Evolutionary conservation across 106 monocot species (phyloP).

Genomic region (Apostasia shenzhenica): DNA sequence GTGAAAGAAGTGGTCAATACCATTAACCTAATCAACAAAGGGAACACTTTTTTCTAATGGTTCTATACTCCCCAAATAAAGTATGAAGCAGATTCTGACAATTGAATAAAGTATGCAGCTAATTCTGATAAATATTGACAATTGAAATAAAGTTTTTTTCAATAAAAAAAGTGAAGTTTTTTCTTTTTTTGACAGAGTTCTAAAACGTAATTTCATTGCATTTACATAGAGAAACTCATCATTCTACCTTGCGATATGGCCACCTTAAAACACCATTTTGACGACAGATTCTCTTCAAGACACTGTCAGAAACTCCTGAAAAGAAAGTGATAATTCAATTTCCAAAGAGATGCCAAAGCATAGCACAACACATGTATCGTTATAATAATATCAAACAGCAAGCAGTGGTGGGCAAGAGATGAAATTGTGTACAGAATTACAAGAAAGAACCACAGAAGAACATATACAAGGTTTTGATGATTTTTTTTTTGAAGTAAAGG

Average conservation of each 20-base stretch:
- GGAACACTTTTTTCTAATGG: too few relatives aligned
- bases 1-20: too few relatives aligned
- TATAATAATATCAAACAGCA: too few relatives aligned
- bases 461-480: not conserved
- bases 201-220: not conserved
- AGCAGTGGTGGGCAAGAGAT: too few relatives aligned
- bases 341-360: not conserved
- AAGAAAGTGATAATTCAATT: not conserved
- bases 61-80: not conserved
- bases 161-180: not conserved
- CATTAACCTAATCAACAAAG: too few relatives aligned
- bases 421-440: not conserved
- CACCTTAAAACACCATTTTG: conserved; percentile 70
- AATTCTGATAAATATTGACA: not conserved
- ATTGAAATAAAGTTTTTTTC: not conserved
- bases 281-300: conserved; percentile 88
- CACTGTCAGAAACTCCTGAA: conserved; percentile 79
- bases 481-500: too few relatives aligned
- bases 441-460: not conserved
- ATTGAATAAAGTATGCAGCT: not conserved
- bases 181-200: not conserved
- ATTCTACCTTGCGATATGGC: conserved; percentile 77
- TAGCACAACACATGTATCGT: too few relatives aligned
- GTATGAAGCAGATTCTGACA: not conserved
- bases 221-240: not conserved